These are phyloP conservation scores for Solanum peruvianum DNA, from an alignment of 257 asterid genomes.

Conservation along the genomic window DNA sequence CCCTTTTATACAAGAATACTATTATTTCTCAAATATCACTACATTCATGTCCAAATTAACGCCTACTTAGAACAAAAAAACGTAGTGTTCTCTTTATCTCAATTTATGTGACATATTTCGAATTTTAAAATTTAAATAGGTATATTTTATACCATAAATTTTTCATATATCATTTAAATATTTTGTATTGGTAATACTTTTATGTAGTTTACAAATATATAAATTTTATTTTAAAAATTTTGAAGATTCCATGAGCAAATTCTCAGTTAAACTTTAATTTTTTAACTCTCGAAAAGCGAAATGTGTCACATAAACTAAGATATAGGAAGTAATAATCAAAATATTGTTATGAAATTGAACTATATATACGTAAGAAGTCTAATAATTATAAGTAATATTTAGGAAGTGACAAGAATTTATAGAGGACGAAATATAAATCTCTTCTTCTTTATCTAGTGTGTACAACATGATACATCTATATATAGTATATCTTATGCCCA, in stretches of 20 bases:
- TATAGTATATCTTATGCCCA: neutral
- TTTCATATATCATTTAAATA: no score
- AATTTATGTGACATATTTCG: no score
- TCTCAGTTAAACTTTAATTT: no score
- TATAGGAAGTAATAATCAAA: neutral
- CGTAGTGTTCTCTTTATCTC: no score
- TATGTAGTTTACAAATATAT: no score
- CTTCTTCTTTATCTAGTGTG: neutral
- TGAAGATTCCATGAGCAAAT: no score
- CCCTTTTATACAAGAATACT: neutral
- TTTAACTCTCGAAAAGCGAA: no score
- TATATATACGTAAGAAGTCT: neutral
- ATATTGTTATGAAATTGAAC: neutral
- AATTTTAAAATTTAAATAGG: no score
- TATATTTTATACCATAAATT: no score
- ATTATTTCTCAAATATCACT: neutral
- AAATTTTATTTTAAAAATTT: no score
- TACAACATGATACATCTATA: neutral
- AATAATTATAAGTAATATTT: neutral
- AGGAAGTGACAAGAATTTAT: neutral
- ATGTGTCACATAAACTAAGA: no score
- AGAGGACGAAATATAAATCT: neutral
- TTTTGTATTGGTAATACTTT: no score
- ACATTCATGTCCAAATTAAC: neutral
- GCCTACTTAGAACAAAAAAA: neutral